phyloP scores from a whole-genome alignment of 169 alveolate species.

The Plasmodium yoelii region DNA sequence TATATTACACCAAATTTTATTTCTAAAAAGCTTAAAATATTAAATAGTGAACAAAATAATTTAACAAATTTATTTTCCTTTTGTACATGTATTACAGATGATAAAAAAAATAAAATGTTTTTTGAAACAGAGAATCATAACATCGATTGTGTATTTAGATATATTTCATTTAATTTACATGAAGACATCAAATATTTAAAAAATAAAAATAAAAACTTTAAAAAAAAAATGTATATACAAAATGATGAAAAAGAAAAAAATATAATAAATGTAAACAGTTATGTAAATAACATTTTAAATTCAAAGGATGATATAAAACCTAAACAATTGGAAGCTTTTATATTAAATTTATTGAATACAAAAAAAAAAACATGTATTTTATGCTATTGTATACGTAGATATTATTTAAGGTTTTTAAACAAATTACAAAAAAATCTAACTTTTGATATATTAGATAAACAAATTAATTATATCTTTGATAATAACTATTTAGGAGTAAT shows the following conservation, averaged over 20 bases:
- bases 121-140: slow-evolving; percentile 47
- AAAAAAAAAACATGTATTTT: slow-evolving; percentile 63
- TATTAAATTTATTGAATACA: slow-evolving; percentile 26
- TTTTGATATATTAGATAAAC: slow-evolving; percentile 24
- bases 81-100: slow-evolving; percentile 33
- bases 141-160: slow-evolving; percentile 54
- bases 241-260: slow-evolving; percentile 24
- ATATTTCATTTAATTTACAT: slow-evolving; percentile 33
- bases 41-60: neutral
- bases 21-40: neutral
- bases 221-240: slow-evolving; percentile 21
- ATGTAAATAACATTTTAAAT: slow-evolving; percentile 10
- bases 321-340: slow-evolving; percentile 45
- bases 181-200: slow-evolving; percentile 41
- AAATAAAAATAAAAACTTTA: slow-evolving; percentile 33
- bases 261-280: neutral
- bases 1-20: no score
- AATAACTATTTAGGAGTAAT: slow-evolving; percentile 47
- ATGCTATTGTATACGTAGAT: slow-evolving; percentile 60
- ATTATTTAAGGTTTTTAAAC: slow-evolving; percentile 35
- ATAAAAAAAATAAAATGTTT: slow-evolving; percentile 16
- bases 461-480: slow-evolving; percentile 56
- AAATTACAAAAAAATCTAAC: slow-evolving; percentile 41
- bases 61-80: slow-evolving; percentile 9
- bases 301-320: slow-evolving; percentile 10